Evolutionary conservation across 805 yeast genomes (phyloP).

Genomic region (Candida bentonensis): DNA sequence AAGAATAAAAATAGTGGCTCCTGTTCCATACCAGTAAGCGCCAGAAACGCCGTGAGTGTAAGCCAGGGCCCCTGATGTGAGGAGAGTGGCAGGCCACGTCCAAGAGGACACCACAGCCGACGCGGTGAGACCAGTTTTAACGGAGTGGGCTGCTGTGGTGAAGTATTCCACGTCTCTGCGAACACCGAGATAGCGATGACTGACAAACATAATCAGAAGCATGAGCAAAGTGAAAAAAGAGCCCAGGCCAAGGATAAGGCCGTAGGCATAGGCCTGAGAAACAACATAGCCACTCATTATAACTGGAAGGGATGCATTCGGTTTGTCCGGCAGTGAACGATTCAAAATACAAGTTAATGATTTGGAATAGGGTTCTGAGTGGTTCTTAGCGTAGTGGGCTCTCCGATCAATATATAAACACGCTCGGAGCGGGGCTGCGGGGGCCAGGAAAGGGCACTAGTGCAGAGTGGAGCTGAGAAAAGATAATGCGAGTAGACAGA

Average conservation of each 20-base stretch:
- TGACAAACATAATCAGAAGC: constrained; percentile 25
- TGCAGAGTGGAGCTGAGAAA: no score
- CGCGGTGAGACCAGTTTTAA: constrained; percentile 29
- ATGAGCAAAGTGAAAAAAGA: constrained; percentile 32
- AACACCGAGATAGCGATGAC: constrained; percentile 25
- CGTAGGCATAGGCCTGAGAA: constrained; percentile 27
- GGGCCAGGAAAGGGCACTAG: no score
- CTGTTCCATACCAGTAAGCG: constrained; percentile 18
- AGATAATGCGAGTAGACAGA: no score
- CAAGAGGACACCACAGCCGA: constrained; percentile 31
- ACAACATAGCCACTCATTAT: constrained; percentile 9
- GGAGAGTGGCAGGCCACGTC: constrained; percentile 24
- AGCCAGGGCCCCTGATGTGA: constrained; percentile 21
- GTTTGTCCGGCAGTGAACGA: no score
- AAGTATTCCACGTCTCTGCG: constrained; percentile 31
- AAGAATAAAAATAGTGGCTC: constrained; percentile 12
- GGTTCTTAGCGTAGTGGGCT: no score
- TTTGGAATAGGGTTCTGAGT: no score
- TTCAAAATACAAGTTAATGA: no score
- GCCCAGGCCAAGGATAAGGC: constrained; percentile 28
- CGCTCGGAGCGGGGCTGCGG: no score
- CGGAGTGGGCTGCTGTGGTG: constrained; percentile 31
- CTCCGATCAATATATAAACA: no score
- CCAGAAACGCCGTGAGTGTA: constrained; percentile 23
- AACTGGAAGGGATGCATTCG: no score